Evolutionary conservation across 768 basidiomycete species (phyloP), one percentile per base, ranked within the genome.

Genomic region (Boletus subcaerulescens): DNA sequence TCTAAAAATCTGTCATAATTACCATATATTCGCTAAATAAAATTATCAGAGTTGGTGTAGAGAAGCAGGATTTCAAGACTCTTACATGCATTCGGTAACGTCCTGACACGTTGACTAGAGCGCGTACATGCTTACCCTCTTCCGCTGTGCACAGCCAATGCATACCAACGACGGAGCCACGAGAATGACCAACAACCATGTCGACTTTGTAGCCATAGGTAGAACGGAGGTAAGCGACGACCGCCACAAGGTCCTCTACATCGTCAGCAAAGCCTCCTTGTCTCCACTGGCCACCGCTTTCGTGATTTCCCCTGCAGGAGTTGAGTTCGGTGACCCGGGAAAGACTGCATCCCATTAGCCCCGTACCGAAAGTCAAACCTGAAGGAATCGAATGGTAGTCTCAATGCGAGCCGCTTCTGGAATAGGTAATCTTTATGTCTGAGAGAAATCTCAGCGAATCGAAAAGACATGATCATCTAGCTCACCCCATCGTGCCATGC

Each of bases 361-460:
- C 38, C 81, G 52, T 63, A 91, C 89, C 89, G 82, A 72, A 93
- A 93, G 68, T 93, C 91, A 63, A 93, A 91, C 32, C 90, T 80
- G 67, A 93, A 91, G 3, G 89, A 91, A 68, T 93, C 91, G 22
- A 89, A 63, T 0, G 88, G 86, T 14, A 91, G 69, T 36, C 74
- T 76, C 38, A 70, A 66, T 3, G 87, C 88, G 18, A 93, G 81
- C 14, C 79, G 81, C 64, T 85, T 86, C 69, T 88, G 86, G 74
- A 87, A 91, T 45, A 93, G 68, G 71, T 93, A 93, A 66, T 93
- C 86, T 62, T 91, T 91, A 70, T 93, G 91, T 63, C 90, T 92
- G 69, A 45, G 63, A 45, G 15, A 43, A 45, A 31, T 26, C 22
- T 59, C 17, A 40, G 10, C 12, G 36, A 40, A 5, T 31, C 20